Percentiles rank a stretch among this genome's conserved stretches.
phyloP scores from a whole-genome alignment of 2,329 filamentous ascomycete genomes.

The Knufia fluminis region DNA sequence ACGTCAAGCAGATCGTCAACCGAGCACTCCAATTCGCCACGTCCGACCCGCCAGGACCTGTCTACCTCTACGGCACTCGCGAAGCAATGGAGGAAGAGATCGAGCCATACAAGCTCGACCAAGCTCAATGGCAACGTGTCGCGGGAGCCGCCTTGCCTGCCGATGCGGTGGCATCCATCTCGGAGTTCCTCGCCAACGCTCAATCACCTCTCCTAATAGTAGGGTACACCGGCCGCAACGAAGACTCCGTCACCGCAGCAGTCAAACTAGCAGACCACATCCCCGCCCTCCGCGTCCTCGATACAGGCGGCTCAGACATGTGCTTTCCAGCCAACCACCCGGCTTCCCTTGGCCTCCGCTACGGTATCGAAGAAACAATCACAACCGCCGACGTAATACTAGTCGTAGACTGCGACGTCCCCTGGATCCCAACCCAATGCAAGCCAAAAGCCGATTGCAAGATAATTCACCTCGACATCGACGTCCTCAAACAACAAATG shows the following conservation, averaged over 20 bases:
- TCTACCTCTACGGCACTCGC: conserved; percentile 67
- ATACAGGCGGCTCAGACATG: conserved; percentile 46
- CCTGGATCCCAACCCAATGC: conserved; percentile 78
- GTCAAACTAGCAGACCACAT: conserved; percentile 40
- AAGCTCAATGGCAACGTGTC: conserved; percentile 61
- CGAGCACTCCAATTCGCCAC: conserved; percentile 73
- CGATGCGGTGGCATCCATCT: conserved; percentile 37
- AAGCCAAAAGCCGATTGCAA: conserved; percentile 46
- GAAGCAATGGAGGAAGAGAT: conserved; percentile 85
- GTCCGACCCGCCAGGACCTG: conserved; percentile 67
- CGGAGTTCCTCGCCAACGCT: conserved; percentile 36
- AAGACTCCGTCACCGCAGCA: conserved; percentile 35
- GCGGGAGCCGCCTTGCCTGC: conserved; percentile 54
- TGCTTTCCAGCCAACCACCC: conserved; percentile 40
- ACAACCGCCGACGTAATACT: conserved; percentile 73
- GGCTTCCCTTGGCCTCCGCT: conserved; percentile 60
- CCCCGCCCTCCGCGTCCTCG: conserved; percentile 42
- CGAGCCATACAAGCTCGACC: conserved; percentile 58
- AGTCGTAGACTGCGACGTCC: conserved; percentile 81
- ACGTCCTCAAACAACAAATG: conserved; percentile 64
- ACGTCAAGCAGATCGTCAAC: conserved; percentile 84
- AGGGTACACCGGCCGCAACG: conserved; percentile 42
- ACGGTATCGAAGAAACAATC: conserved; percentile 64
- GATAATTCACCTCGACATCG: conserved; percentile 57
- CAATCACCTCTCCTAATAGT: conserved; percentile 42